Evolutionary conservation across 352 stramenopile species (phyloP), one percentile per base, ranked within the genome.

Genomic region (Globisporangium heterothallicum): DNA sequence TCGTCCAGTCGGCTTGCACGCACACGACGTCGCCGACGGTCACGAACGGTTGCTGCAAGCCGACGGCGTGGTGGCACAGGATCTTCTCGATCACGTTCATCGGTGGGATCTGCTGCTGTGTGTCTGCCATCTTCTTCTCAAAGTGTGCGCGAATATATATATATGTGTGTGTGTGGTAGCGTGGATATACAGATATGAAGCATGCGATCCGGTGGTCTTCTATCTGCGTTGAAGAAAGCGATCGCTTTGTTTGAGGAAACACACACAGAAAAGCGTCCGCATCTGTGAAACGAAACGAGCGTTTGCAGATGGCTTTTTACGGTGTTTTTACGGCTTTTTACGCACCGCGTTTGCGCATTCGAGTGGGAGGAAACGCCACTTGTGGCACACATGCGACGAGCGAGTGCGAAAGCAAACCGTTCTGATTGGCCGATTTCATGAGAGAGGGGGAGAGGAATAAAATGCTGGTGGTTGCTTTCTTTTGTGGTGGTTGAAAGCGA

Each of bases 11-110:
- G 16, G 75, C 78, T 21, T 81, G 74, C 40, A 92, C 81, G 43
- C 81, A 92, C 25, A 92, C 59, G 22, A 92, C 75, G 63, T 90
- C 76, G 40, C 81, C 81, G n/a, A 82, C 70, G 3, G 38, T 50
- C 45, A 91, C 80, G 26, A 61, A 73, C 0, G 75, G 73, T 44
- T 73, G 30, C 13, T 48, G 42, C 26, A 88, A 67, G 13, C 73
- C 73, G 35, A 84, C 73, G 14, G 73, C 73, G 59, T 84, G 73
- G 62, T 84, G 73, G 66, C 74, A 88, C 51, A 92, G 56, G 66
- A 89, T 89, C 74, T 92, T 92, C 57, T 92, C 81, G 63, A 90
- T 88, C 42, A 87, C 79, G 66, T 90, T 90, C 79, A 90, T 90
- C 16, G 73, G 74, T 57, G 65, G 68, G 24, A 40, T 46, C 41